Evolutionary conservation across 2,329 filamentous ascomycete genomes (phyloP), one percentile per base, ranked within the genome.

Genomic region (Rasamsonia emersonii): DNA sequence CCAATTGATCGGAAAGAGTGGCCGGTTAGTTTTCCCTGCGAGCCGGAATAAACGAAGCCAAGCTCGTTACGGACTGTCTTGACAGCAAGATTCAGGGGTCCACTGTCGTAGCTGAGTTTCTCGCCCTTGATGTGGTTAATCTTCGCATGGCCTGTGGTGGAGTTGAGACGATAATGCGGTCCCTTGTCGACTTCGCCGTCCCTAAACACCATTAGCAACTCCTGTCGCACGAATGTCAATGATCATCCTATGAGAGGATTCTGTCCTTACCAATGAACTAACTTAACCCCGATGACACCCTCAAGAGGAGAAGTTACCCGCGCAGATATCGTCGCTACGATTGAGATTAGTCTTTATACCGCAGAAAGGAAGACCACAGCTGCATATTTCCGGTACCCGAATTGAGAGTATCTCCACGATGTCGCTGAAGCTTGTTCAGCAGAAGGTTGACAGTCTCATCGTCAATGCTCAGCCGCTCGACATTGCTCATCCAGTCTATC

Each of bases 401-500:
- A 26, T 61, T 61, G 18, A 61, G 35, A 2, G 56, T 61, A 38
- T 62, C 57, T n/a, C 59, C 59, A 18, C 58, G 55, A 33, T 53
- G 49, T 28, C 47, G 44, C 38, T 58, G 58, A 26, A 49, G 41
- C 27, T 60, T 60, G 30, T 59, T 62, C 33, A 62, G 33, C 3
- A 61, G 42, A 8, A 62, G 37, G 28, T 56, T 41, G 13, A 57
- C 58, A 2, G 49, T 42, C 27, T 56, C 49, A 10, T 52, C 41
- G 25, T 54, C 41, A 15, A 54, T 31, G 11, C 36, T 40, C 11
- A 53, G 25, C 39, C 57, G 43, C 38, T 62, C 58, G 20, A 61
- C 54, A 41, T 62, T 59, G 43, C 50, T 55, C 57, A 62, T 61
- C 58, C 58, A 62, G 32, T 61, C 58, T 35, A 61, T 53, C 10